Evolutionary conservation across 163 green algal genomes (phyloP).

Genomic region (Chlamydomonas reinhardtii): DNA sequence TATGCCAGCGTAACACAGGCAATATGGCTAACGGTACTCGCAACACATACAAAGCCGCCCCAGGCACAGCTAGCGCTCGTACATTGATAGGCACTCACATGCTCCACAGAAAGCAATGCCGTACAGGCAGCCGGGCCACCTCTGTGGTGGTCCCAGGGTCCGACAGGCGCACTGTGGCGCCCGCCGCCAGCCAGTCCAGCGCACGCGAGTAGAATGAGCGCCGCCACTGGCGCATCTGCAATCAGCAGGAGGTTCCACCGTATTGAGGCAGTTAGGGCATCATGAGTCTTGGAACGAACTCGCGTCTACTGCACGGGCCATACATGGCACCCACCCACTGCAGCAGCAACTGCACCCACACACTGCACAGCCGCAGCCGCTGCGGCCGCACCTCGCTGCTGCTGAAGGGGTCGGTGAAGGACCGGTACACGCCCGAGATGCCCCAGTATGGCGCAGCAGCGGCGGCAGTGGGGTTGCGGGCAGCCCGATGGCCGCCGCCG

Average conservation of each 20-base stretch:
- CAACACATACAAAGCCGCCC: too few species aligned
- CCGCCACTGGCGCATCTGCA: constrained; percentile 14
- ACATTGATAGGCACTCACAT: constrained; percentile 8
- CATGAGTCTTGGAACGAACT: too few species aligned
- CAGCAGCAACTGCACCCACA: too few species aligned
- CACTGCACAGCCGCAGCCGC: too few species aligned
- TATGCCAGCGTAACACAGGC: too few species aligned
- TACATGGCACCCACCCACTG: too few species aligned
- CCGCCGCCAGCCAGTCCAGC: constrained; percentile 39
- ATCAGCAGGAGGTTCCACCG: too few species aligned
- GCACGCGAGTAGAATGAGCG: constrained; percentile 35
- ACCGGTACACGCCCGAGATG: constrained; percentile 46
- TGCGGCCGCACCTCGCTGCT: not conserved
- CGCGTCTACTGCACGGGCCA: too few species aligned
- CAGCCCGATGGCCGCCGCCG: not conserved
- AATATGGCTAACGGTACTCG: too few species aligned
- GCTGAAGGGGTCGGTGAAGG: constrained; percentile 44
- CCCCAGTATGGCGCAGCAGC: constrained; percentile 42
- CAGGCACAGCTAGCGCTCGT: too few species aligned
- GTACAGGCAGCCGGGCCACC: constrained; percentile 22
- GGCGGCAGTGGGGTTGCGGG: constrained; percentile 6
- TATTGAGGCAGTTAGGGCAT: too few species aligned
- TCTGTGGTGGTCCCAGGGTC: too few species aligned
- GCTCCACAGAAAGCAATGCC: constrained; percentile 45
- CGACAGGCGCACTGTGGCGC: not conserved